Base-by-base conservation (phyloP, 208 protist species). In the Acanthamoeba healyi region DNA sequence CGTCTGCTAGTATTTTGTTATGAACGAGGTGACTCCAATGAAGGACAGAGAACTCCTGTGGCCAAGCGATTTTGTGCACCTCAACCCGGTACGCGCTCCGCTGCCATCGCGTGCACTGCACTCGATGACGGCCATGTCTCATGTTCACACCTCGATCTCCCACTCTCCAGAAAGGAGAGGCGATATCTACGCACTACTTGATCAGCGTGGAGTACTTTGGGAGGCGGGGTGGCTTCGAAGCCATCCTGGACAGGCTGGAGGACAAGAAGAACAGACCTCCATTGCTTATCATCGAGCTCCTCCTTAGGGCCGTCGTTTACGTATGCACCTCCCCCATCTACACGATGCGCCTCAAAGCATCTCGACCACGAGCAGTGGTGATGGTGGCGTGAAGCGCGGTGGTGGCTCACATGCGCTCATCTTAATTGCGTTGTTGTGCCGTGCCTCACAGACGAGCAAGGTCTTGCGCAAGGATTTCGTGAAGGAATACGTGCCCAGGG, bases 141-240 rank as follows among this genome's bases (percentile, higher is more conserved):
- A 4, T 34, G n/a, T 26, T 22, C 2, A 24, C 54, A 24, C 15
- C 24, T 36, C 14, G 10, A 38, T 26, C 46, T 65, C 65, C 32
- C 5, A 40, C 29, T 89, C 17, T 91, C 12, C 65, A 93, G 89
- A 93, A 93, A 82, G 89, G 32, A 22, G 89, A 93, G 26, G 24
- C 67, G 3, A 77, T 93, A 15, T 58, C 70, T 5, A 17, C 65
- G 15, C 89, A 93, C 4, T 93, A 93, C 65, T n/a, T 94, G n/a
- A 94, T 94, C 51, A 94, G 51, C 56, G 49, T 94, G 36, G 51
- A 94, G 2, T 94, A 94, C 46, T 94, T 94, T 70, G 91, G 91
- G 34, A 88, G 42, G 42, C 91, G 91, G 14, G 91, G 91, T 40
- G 91, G 91, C 40, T 87, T 94, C 26, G 91, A 94, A 26, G 91